Percentiles rank a stretch among this genome's conserved stretches.
Evolutionary conservation across 1,284 basidiomycete species (phyloP).

Genomic region (Marasmius tenuissimus): DNA sequence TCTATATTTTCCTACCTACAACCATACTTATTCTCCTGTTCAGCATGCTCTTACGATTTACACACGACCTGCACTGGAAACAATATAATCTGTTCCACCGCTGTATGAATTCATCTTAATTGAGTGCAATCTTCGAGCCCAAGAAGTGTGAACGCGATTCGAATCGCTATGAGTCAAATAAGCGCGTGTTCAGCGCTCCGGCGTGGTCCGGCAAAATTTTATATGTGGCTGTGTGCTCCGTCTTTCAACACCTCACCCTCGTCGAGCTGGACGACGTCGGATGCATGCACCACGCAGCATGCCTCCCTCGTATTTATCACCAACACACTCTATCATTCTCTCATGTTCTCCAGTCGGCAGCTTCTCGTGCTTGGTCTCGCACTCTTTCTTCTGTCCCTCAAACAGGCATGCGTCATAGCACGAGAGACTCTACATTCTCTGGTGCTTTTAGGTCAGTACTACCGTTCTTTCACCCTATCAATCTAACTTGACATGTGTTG

Average conservation of each 20-base stretch:
- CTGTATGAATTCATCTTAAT: too few relatives aligned
- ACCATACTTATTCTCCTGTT: not conserved
- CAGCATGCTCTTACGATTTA: not conserved
- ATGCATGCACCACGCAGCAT: constrained; percentile 63
- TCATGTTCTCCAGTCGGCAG: constrained; percentile 48
- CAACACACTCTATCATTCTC: constrained; percentile 34
- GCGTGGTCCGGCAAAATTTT: not conserved
- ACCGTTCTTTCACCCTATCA: too few relatives aligned
- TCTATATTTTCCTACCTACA: constrained; percentile 4
- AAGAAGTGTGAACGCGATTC: too few relatives aligned
- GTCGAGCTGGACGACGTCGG: constrained; percentile 16
- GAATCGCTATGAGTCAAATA: too few relatives aligned
- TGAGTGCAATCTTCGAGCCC: too few relatives aligned
- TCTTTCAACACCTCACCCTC: not conserved
- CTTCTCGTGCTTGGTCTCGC: constrained; percentile 48
- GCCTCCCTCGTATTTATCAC: constrained; percentile 36
- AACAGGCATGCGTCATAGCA: not conserved
- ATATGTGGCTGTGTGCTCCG: not conserved
- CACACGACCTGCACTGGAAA: not conserved
- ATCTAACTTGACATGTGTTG: not conserved
- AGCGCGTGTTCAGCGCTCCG: not conserved
- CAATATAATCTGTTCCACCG: too few relatives aligned
- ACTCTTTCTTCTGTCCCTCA: not conserved
- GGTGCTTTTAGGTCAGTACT: not conserved
- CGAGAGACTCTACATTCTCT: not conserved